phyloP scores from a whole-genome alignment of 306 rosid species.

The Leucaena leucocephala region DNA sequence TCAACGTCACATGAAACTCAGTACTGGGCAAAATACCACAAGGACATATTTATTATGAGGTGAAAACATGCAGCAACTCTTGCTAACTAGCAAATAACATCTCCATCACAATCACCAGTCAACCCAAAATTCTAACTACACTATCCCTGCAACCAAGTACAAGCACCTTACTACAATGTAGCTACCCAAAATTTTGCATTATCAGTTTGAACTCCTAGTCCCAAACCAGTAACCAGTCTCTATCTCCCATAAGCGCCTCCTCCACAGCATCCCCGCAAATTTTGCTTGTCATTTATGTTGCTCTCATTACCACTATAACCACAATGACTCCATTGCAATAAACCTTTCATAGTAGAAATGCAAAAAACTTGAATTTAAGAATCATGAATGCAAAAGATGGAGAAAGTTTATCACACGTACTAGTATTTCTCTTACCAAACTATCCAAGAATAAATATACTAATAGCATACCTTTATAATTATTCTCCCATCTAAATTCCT shows the following conservation, averaged over 20 bases:
- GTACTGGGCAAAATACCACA: neutral
- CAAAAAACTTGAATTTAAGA: slow-evolving; percentile 20
- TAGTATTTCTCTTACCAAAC: slow-evolving; percentile 13
- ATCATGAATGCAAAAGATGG: neutral
- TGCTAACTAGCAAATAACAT: slow-evolving; percentile 13
- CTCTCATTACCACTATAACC: slow-evolving; percentile 22
- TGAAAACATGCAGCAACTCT: slow-evolving; percentile 20
- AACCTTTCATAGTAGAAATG: slow-evolving; percentile 10
- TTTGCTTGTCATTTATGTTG: slow-evolving; percentile 9
- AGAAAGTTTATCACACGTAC: neutral
- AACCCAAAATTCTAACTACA: slow-evolving; percentile 22
- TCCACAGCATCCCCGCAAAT: slow-evolving; percentile 11
- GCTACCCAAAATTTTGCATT: slow-evolving; percentile 20
- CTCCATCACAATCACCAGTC: slow-evolving; percentile 17
- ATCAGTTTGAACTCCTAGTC: slow-evolving; percentile 32
- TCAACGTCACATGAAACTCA: slow-evolving; percentile 23
- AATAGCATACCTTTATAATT: slow-evolving; percentile 74
- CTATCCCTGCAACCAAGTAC: slow-evolving; percentile 13
- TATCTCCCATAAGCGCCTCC: slow-evolving; percentile 21
- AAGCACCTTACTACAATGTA: slow-evolving; percentile 14
- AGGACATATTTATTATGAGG: slow-evolving; percentile 4
- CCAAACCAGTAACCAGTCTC: slow-evolving; percentile 27
- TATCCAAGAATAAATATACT: slow-evolving; percentile 28
- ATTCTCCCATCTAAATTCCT: slow-evolving; percentile 97
- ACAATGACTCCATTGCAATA: slow-evolving; percentile 10